Evolutionary conservation across 495 filamentous ascomycete species (phyloP), one percentile per base, ranked within the genome.

Genomic region (Neurospora sp.): DNA sequence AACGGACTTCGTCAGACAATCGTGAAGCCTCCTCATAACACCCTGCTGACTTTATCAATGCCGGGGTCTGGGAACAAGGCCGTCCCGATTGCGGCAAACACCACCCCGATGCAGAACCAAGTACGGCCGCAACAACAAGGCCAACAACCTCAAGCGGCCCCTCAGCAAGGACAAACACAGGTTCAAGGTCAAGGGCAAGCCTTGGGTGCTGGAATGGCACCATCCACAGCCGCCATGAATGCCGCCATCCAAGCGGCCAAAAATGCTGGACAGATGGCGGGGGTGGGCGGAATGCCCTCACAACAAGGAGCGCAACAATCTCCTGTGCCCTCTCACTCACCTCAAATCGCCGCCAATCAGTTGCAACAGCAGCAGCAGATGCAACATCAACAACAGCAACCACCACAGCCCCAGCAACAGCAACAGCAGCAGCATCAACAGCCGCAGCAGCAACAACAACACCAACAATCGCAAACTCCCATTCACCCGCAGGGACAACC

Each of bases 191-290:
- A 79, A 40, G 69, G 73, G 9, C 82, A 83, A 45, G 10, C 22
- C 22, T 61, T 61, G 53, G 53, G 53, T 70, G 22, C 53, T 61
- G 53, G 53, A 61, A 61, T 31, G 53, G 53, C 53, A 61, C 22
- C 53, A 61, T 77, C 74, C 10, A 78, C 82, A 9, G 80, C 83
- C 22, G 78, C 83, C 38, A 79, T 87, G 37, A 86, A 83, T 76
- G 85, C 85, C 9, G 86, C 85, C 35, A 83, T 87, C 74, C 85
- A 87, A 72, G 84, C 84, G 9, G 86, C 85, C 53, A 85, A 86
- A 78, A 86, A 83, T 38, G 76, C 75, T 20, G 80, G 74, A 71
- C 81, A 81, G 27, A 73, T 76, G 72, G 41, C 79, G 6, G 79
- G 75, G 2, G 69, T 76, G 27, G 79, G 78, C 35, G 75, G 72